Evolutionary conservation across 2,329 filamentous ascomycete genomes (phyloP), one percentile per base, ranked within the genome.

Genomic region (Pestalotiopsis fici): DNA sequence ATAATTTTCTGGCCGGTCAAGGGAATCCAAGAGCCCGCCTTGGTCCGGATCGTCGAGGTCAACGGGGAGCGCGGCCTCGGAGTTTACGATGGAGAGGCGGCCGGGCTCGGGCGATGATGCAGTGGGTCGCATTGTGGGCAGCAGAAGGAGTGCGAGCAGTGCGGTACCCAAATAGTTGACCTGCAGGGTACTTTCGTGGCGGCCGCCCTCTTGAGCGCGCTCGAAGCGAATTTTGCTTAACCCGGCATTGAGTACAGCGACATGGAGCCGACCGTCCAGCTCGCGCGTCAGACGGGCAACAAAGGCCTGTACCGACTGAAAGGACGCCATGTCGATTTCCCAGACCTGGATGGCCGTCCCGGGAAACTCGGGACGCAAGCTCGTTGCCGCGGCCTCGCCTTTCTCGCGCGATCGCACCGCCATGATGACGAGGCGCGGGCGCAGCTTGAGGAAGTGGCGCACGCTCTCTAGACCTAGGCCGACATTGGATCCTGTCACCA

Each of bases 241-340:
- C 0, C 75, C 76, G 3, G 73, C 75, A 37, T 77, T 78, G 28
- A 77, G 68, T 23, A 78, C 69, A 11, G 69, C 73, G 9, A 66
- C 25, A 27, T 66, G 47, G 3, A 66, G 65, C 13, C 39, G 39
- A 12, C 76, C 71, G 0, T 69, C 25, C 7, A 80, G 72, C 1
- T 18, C 72, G n/a, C 77, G 67, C n/a, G 12, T 13, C 9, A 23
- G 68, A 3, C 75, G 75, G 2, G 39, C 59, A 15, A 71, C 75
- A 66, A 83, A 82, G 2, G 66, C 69, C 47, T 74, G 72, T 37
- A 82, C 71, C 0, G 79, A 82, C 1, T 73, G 70, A 62, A 81
- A 82, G 13, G 74, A 77, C 3, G 50, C 57, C 75, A 82, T 78
- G 65, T 83, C 80, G 25, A 83, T 65, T 12, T 66, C 2, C 78